These are phyloP conservation scores for Boechera stricta DNA, from an alignment of 345 rosid genomes.

Conservation along the genomic window DNA sequence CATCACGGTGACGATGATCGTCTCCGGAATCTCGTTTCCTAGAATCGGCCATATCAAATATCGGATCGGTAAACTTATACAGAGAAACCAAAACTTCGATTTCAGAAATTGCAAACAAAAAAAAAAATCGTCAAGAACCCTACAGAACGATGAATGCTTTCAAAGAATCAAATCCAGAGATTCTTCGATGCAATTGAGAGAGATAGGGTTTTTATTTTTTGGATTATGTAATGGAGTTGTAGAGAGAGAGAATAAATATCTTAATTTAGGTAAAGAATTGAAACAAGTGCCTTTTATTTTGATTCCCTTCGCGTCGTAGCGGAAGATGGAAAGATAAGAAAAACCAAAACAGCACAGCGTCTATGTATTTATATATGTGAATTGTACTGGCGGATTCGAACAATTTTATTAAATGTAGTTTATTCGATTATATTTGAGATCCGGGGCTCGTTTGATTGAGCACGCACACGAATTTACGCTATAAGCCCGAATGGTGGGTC, in stretches of 20 bases:
- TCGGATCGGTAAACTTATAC: conserved; percentile 26
- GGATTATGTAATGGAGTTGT: not conserved
- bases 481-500: conserved; percentile 19
- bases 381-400: conserved; percentile 31
- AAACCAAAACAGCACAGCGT: not conserved
- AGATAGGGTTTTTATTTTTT: not conserved
- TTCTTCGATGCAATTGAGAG: conserved; percentile 19
- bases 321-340: conserved; percentile 19
- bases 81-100: conserved; percentile 25
- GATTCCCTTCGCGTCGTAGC: conserved; percentile 26
- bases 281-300: conserved; percentile 21
- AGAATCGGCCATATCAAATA: conserved; percentile 65
- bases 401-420: conserved; percentile 10
- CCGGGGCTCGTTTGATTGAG: conserved; percentile 37
- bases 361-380: not conserved
- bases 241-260: conserved; percentile 25
- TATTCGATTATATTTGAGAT: conserved; percentile 28
- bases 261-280: conserved; percentile 7
- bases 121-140: conserved; percentile 17
- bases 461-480: conserved; percentile 14
- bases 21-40: conserved; percentile 51
- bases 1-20: conserved; percentile 38
- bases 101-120: conserved; percentile 25
- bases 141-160: conserved; percentile 20
- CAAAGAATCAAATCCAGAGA: conserved; percentile 29